Conservation (phyloP, 2,329 filamentous ascomycete species). For the Fusarium kyushuense region DNA sequence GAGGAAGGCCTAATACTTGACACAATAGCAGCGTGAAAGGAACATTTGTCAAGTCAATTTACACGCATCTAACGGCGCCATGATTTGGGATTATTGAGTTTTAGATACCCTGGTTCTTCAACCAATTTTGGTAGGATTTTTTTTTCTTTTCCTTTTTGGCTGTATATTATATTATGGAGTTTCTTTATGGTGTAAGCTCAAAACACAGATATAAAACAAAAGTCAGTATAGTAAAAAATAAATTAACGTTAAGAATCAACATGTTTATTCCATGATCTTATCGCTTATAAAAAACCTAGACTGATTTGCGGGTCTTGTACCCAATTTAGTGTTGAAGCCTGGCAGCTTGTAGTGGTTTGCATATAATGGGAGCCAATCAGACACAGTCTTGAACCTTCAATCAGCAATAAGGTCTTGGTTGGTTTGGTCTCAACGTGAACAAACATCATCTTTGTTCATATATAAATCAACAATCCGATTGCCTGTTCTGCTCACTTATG, state of each 20-base stretch:
- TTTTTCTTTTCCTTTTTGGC: no score
- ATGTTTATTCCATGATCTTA: background rate
- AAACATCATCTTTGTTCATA: background rate
- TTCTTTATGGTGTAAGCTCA: constrained; percentile 6
- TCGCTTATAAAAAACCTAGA: background rate
- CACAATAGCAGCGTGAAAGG: background rate
- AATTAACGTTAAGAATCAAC: background rate
- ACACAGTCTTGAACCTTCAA: background rate
- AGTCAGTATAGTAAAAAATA: background rate
- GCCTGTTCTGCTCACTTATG: background rate
- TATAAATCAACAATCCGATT: background rate
- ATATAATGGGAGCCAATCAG: constrained; percentile 24
- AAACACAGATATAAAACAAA: background rate
- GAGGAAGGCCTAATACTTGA: background rate
- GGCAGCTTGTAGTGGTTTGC: constrained; percentile 22
- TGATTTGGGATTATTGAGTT: constrained; percentile 40
- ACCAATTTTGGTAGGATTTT: constrained; percentile 12
- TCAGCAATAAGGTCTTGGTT: background rate
- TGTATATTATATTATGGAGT: constrained; percentile 37
- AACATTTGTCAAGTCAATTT: constrained; percentile 22
- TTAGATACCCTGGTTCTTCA: constrained; percentile 47
- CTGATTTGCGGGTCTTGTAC: constrained; percentile 14
- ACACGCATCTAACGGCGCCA: constrained; percentile 43
- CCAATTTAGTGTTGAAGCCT: constrained; percentile 42
- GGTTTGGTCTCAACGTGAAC: constrained; percentile 9